Evolutionary conservation across 345 rosid genomes (phyloP), one percentile per base, ranked within the genome.

Genomic region (Populus tremula): DNA sequence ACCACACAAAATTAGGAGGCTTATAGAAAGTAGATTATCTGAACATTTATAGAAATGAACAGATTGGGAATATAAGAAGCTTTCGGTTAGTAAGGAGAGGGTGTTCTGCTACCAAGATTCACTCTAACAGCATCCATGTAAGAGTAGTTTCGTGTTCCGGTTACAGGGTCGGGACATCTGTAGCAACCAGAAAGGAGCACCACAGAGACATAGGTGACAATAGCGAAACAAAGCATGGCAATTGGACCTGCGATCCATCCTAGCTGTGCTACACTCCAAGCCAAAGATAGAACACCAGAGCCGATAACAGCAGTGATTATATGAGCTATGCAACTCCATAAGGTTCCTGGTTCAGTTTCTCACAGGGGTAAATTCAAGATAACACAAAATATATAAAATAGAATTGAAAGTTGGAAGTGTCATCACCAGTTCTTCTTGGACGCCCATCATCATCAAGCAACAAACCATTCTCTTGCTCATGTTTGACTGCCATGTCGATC

Each of bases 111-210:
- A 69, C 71, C 71, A 18, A 69, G 43, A 69, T 43, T 69, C 53
- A 69, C 47, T 20, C 43, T 13, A 10, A 69, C 71, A 69, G 71
- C 71, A 36, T 69, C 71, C 25, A 69, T n/a, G 53, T 69, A 69
- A 38, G 71, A 69, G 71, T 12, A 43, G 29, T 69, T 69, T n/a
- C 71, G 41, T 10, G 71, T n/a, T 17, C 71, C 71, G 13, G n/a
- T n/a, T 36, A 36, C 71, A 23, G 71, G 71, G 29, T 69, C 50
- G 10, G 71, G 50, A 10, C 23, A 69, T 20, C 71, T 41, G 50
- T 41, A 69, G 71, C 71, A 69, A 38, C 41, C 71, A 43, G 49
- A 69, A 23, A 69, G 71, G 23, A 69, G 71, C 49, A 39, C 41
- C 5, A 43, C 71, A 36, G 71, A 69, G 29, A 23, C 12, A 38